Conservation (phyloP, 225 moss, liverwort and hornwort genomes). For the Physcomitrium patens region DNA sequence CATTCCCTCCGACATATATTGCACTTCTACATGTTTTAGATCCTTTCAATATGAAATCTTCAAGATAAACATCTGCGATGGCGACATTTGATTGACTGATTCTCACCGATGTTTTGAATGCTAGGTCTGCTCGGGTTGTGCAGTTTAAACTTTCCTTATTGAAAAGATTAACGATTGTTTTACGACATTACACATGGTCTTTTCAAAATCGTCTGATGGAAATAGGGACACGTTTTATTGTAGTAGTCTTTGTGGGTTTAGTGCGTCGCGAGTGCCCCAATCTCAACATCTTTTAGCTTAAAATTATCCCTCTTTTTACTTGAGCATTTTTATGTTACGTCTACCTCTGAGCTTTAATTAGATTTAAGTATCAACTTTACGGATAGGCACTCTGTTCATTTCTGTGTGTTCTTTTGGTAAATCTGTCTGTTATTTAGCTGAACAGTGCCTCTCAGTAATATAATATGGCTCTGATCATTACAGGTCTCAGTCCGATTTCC, state of each 20-base stretch:
- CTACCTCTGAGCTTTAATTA: neutral
- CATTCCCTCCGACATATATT: no score
- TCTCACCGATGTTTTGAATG: neutral
- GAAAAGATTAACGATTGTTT: neutral
- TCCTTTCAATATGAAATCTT: no score
- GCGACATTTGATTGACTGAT: neutral
- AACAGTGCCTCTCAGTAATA: neutral
- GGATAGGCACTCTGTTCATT: neutral
- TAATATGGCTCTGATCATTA: constrained; percentile 9
- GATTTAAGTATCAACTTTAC: neutral
- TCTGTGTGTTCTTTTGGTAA: constrained; percentile 8
- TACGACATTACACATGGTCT: constrained; percentile 3
- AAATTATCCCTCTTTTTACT: neutral
- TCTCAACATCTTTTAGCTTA: neutral
- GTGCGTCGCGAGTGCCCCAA: neutral
- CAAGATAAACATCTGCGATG: no score
- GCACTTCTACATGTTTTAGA: no score
- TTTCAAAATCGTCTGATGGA: constrained; percentile 1
- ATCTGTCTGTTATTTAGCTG: neutral
- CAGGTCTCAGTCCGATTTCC: constrained; percentile 77
- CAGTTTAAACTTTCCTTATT: neutral
- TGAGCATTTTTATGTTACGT: neutral
- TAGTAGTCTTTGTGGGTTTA: neutral
- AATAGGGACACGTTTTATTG: neutral
- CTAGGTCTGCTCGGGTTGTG: neutral